Evolutionary conservation across 2,329 filamentous ascomycete genomes (phyloP), one percentile per base, ranked within the genome.

Genomic region (Capronia americana): DNA sequence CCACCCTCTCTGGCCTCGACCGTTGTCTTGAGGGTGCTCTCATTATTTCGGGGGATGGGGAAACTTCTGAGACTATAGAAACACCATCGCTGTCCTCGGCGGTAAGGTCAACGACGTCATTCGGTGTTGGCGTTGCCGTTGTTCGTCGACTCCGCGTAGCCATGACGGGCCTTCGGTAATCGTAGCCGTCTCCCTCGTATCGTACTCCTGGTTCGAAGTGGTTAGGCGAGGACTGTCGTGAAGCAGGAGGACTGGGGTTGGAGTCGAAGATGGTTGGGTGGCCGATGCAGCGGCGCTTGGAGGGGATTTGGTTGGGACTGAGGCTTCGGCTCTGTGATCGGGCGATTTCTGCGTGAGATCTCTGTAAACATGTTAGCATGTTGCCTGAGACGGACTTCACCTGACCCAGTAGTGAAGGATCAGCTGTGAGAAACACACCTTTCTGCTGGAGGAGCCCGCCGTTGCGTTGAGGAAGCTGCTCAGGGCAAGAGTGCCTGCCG

Each of bases 151-250:
- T 61, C 32, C 46, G 77, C 57, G 81, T 78, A 3, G 76, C 79
- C 76, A 80, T 78, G 17, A 79, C 75, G 1, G 86, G 86, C 66
- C 84, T 79, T 65, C 86, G 79, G 68, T 80, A 84, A 69, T 88
- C 86, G 53, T 81, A 77, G 3, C 85, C 85, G 76, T 87, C 84
- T n/a, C 85, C 82, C 14, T 78, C 74, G 69, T 76, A 84, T 77
- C 66, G 58, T 55, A 23, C n/a, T 10, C 54, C 51, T 57, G 57
- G 57, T 53, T 77, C 56, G 79, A 78, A 10, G 12, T 60, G 20
- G 34, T 51, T 56, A 32, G 57, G 57, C 14, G 34, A 41, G 26
- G 68, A 64, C 32, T 62, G 57, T 53, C 30, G 30, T 24, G 50
- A 66, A 59, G 66, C 23, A 34, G 53, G 28, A 34, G 53, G 26